phyloP scores from a whole-genome alignment of 495 filamentous ascomycete genomes.

The Penicillium pulvis region DNA sequence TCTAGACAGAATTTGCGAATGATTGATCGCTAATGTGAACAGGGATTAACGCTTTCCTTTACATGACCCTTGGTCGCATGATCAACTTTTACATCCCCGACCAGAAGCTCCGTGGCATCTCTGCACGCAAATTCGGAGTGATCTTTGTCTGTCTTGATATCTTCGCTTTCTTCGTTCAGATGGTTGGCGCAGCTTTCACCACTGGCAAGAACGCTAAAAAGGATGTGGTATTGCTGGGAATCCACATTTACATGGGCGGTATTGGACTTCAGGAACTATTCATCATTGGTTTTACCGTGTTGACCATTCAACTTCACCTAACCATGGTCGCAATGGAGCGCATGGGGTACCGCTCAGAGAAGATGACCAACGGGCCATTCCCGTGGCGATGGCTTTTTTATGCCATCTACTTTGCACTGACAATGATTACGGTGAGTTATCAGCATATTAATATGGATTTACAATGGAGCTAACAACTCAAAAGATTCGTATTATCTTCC shows the following conservation, averaged over 20 bases:
- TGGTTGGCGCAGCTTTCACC: slow-evolving; percentile 44
- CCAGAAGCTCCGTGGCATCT: slow-evolving; percentile 49
- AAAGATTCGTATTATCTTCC: slow-evolving; percentile 51
- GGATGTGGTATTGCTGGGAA: slow-evolving; percentile 38
- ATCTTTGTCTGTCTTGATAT: slow-evolving; percentile 68
- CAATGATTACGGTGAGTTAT: slow-evolving; percentile 53
- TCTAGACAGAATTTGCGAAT: background rate
- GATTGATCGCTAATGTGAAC: background rate
- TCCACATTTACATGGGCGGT: slow-evolving; percentile 55
- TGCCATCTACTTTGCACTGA: slow-evolving; percentile 51
- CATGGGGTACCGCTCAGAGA: slow-evolving; percentile 24
- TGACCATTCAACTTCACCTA: slow-evolving; percentile 52
- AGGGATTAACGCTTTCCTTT: slow-evolving; percentile 64
- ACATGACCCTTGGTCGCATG: slow-evolving; percentile 68
- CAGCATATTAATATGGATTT: background rate
- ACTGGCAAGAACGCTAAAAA: slow-evolving; percentile 15
- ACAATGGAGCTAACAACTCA: background rate
- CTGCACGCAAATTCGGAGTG: slow-evolving; percentile 29
- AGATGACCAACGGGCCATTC: slow-evolving; percentile 21
- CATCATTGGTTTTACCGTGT: slow-evolving; percentile 52
- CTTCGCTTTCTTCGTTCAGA: slow-evolving; percentile 64
- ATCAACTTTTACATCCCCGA: slow-evolving; percentile 50
- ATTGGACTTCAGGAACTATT: slow-evolving; percentile 63
- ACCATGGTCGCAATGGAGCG: slow-evolving; percentile 42
- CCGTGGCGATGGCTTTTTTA: slow-evolving; percentile 49